Base-by-base conservation (phyloP, 1,284 basidiomycete species). In the Irpex lacteus region DNA sequence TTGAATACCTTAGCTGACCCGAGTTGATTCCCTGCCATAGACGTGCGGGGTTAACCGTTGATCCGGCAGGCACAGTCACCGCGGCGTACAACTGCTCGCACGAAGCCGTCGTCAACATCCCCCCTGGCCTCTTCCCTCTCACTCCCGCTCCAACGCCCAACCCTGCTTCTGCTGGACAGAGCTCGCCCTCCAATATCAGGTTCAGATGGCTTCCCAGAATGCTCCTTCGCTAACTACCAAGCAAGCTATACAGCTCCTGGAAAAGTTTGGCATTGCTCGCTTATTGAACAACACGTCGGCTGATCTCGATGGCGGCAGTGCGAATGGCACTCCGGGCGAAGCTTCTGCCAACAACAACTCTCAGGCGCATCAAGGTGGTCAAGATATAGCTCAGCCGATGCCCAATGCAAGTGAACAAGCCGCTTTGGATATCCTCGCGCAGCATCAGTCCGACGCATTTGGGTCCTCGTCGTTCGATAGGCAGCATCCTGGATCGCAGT, bases 201-300 rank as follows among this genome's bases (percentile, higher is more conserved):
- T 74, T 26, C 78, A 82, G 65, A 68, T 73, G 70, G 47, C 73
- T 60, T 67, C 76, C 9, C 68, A 63, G 53, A 63, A 61, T 34
- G 37, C 67, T 63, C 63, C 72, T 55, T 61, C 70, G 58, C 67
- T 91, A 68, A 86, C 85, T 6, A 80, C 84, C 54, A 90, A 92
- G 66, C 89, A 92, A 72, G 86, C 89, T 13, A 69, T 90, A 47
- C 83, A 87, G 67, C 75, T 92, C 47, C 70, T 92, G 64, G 86
- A 90, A 71, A 86, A 85, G 72, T 79, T 90, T 59, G 80, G 83
- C 47, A 70, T 79, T 62, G 80, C 79, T 63, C 80, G 80, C 38
- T 79, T 81, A 67, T 69, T 79, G 59, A 76, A 77, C 64, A 70
- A 66, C 65, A 66, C 66, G 53, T 63, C 60, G 52, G 57, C 56